These are phyloP conservation scores for Xylaria sp. DNA, from an alignment of 2,329 filamentous ascomycete genomes.

Conservation along the genomic window DNA sequence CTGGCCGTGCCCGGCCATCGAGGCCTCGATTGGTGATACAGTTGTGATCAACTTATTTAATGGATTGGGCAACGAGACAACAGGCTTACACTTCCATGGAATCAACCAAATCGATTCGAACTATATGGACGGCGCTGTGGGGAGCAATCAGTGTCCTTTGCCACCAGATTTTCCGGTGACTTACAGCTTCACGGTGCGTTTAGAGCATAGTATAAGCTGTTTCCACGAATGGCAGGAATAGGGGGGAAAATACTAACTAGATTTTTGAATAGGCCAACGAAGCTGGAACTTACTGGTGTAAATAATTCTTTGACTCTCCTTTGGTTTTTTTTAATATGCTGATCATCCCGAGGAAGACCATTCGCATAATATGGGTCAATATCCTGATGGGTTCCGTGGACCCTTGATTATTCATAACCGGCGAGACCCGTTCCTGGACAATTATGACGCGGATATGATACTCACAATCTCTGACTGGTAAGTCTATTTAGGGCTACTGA, in stretches of 20 bases:
- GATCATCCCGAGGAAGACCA: conserved; percentile 57
- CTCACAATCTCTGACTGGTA: conserved; percentile 69
- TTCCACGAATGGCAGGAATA: not conserved
- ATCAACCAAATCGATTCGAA: conserved; percentile 67
- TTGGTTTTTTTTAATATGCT: conserved; percentile 19
- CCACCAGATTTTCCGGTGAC: conserved; percentile 62
- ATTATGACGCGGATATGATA: conserved; percentile 68
- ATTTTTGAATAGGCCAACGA: conserved; percentile 48
- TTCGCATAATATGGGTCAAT: conserved; percentile 71
- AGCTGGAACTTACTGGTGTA: conserved; percentile 61
- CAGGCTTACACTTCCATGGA: conserved; percentile 69
- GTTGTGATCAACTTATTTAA: conserved; percentile 61
- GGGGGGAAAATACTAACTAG: conserved; percentile 10
- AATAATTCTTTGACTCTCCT: conserved; percentile 12
- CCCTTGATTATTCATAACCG: conserved; percentile 69
- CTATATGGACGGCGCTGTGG: conserved; percentile 68
- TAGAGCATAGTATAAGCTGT: conserved; percentile 29
- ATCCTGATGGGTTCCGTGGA: conserved; percentile 73
- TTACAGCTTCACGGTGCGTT: conserved; percentile 64
- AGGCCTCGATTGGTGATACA: conserved; percentile 63
- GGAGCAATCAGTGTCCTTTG: conserved; percentile 67
- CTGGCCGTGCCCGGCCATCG: conserved; percentile 71
- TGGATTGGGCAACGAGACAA: conserved; percentile 61
- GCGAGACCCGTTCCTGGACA: conserved; percentile 59
- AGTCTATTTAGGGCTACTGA: conserved; percentile 21